Evolutionary conservation across 2,329 filamentous ascomycete genomes (phyloP).

Genomic region (Fusarium nisikadoi): DNA sequence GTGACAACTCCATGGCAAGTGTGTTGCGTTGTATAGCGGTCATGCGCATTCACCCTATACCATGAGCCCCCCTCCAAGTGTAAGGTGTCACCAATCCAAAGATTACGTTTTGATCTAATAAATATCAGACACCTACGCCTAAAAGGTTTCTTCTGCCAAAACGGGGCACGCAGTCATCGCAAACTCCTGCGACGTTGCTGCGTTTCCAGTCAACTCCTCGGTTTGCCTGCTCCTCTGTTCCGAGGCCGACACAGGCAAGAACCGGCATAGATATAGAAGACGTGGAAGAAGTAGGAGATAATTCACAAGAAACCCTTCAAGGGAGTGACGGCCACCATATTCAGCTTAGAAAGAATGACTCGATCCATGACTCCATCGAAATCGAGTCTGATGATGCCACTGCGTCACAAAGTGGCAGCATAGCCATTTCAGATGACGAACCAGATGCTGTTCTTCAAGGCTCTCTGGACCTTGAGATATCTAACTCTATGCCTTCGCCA

Average conservation of each 20-base stretch:
- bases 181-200: slow-evolving; percentile 45
- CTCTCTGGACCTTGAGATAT: slow-evolving; percentile 14
- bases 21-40: not conserved
- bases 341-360: slow-evolving; percentile 12
- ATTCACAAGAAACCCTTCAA: slow-evolving; percentile 10
- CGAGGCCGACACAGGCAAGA: slow-evolving; percentile 44
- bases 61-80: slow-evolving; percentile 46
- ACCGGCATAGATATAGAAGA: slow-evolving; percentile 48
- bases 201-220: slow-evolving; percentile 54
- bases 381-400: slow-evolving; percentile 42
- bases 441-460: not conserved
- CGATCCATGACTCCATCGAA: slow-evolving; percentile 45
- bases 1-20: slow-evolving; percentile 1
- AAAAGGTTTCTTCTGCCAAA: slow-evolving; percentile 53
- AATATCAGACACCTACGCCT: slow-evolving; percentile 52
- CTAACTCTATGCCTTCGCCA: not conserved
- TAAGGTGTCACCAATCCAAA: slow-evolving; percentile 18
- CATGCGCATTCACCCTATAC: slow-evolving; percentile 32
- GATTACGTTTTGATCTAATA: not conserved
- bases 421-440: slow-evolving; percentile 5
- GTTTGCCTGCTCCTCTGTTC: slow-evolving; percentile 50
- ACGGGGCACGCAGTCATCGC: slow-evolving; percentile 47
- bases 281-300: slow-evolving; percentile 45
- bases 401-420: slow-evolving; percentile 22
- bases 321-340: slow-evolving; percentile 6